Conservation (phyloP, 495 filamentous ascomycete genomes). For the Talaromyces borbonicus region DNA sequence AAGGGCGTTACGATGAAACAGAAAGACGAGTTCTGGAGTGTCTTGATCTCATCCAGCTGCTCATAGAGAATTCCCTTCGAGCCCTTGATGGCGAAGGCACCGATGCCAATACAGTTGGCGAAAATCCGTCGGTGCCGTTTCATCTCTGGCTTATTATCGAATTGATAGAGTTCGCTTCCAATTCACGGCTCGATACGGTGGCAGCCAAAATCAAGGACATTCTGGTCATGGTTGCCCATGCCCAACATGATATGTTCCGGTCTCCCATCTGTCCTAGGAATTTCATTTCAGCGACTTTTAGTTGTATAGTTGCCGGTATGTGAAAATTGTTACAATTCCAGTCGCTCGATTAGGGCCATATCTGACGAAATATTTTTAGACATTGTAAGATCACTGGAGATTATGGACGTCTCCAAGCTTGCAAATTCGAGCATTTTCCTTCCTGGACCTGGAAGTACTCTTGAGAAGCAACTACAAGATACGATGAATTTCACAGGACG, state of each 20-base stretch:
- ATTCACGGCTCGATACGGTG: conserved; percentile 17
- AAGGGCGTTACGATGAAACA: conserved; percentile 17
- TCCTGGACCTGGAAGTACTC: conserved; percentile 18
- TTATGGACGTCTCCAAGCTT: conserved; percentile 4
- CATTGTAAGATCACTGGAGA: conserved; percentile 27
- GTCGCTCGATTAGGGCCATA: conserved; percentile 10
- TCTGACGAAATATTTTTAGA: conserved; percentile 17
- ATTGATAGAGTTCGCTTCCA: conserved; percentile 23
- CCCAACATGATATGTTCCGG: conserved; percentile 27
- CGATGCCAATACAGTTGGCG: conserved; percentile 29
- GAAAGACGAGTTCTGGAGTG: conserved; percentile 54
- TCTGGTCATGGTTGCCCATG: conserved; percentile 23
- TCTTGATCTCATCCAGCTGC: conserved; percentile 60
- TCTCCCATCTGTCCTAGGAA: conserved; percentile 17
- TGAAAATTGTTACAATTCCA: not conserved
- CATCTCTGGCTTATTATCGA: conserved; percentile 63
- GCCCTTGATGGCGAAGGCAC: conserved; percentile 48
- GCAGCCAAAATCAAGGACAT: conserved; percentile 21
- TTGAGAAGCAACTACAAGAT: conserved; percentile 23
- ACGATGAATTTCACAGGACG: conserved; percentile 22
- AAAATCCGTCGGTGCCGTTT: conserved; percentile 51
- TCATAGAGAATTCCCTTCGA: conserved; percentile 63
- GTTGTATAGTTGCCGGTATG: conserved; percentile 27
- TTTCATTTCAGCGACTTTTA: conserved; percentile 24
- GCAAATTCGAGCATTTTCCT: conserved; percentile 14